phyloP scores from a whole-genome alignment of 2,329 filamentous ascomycete genomes.

The Aquanectria penicillioides region DNA sequence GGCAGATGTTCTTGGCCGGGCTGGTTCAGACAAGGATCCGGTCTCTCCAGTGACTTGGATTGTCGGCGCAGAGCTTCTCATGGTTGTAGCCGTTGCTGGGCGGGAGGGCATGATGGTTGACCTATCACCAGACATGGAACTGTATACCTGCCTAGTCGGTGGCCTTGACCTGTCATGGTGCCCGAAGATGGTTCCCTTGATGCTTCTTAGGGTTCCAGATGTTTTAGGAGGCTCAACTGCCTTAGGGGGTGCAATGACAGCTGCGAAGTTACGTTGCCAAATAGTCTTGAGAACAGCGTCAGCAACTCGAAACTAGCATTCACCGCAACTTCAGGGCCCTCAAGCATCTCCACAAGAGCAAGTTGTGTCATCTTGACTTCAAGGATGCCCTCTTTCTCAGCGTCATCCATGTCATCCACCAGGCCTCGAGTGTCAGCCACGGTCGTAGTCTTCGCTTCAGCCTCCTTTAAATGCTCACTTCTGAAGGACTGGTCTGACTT shows the following conservation, averaged over 20 bases:
- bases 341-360: slow-evolving; percentile 81
- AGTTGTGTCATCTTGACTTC: slow-evolving; percentile 97
- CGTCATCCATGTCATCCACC: slow-evolving; percentile 82
- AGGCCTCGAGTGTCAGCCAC: slow-evolving; percentile 55
- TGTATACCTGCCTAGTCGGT: slow-evolving; percentile 53
- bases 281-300: slow-evolving; percentile 82
- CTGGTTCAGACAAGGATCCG: slow-evolving; percentile 51
- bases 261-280: slow-evolving; percentile 66
- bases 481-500: slow-evolving; percentile 64
- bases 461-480: slow-evolving; percentile 74
- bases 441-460: slow-evolving; percentile 45
- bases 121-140: slow-evolving; percentile 50
- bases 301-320: slow-evolving; percentile 89
- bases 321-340: slow-evolving; percentile 86
- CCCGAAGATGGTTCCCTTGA: slow-evolving; percentile 83
- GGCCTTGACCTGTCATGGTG: slow-evolving; percentile 58
- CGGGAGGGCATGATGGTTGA: slow-evolving; percentile 41
- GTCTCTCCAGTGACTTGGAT: slow-evolving; percentile 81
- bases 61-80: slow-evolving; percentile 64
- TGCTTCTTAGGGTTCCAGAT: slow-evolving; percentile 74
- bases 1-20: slow-evolving; percentile 47
- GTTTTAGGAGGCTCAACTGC: slow-evolving; percentile 73
- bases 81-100: slow-evolving; percentile 56
- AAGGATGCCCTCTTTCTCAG: slow-evolving; percentile 87
- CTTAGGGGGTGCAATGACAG: slow-evolving; percentile 53